phyloP scores from a whole-genome alignment of 345 rosid species.

The Isatis tinctoria region DNA sequence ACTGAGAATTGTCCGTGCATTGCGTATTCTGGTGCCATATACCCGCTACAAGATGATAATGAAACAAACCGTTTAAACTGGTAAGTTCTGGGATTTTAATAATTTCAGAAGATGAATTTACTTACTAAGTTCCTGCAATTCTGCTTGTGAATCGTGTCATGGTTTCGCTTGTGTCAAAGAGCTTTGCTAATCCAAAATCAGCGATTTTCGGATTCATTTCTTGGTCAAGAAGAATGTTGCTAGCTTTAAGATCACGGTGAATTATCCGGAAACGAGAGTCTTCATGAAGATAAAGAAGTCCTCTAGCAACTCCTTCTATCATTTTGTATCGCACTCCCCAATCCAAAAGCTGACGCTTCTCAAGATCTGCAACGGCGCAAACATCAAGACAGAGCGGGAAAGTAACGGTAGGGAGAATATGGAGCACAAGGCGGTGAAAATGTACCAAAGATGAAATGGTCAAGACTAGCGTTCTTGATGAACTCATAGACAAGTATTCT shows the following conservation, averaged over 20 bases:
- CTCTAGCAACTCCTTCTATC: constrained; percentile 31
- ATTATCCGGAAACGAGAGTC: constrained; percentile 51
- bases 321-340: constrained; percentile 28
- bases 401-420: neutral
- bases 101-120: neutral
- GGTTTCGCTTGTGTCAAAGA: constrained; percentile 33
- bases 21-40: constrained; percentile 34
- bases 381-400: neutral
- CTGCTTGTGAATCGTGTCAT: constrained; percentile 36
- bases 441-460: constrained; percentile 32
- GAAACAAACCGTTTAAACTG: neutral
- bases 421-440: neutral
- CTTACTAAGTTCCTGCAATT: constrained; percentile 51
- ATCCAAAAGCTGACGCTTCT: constrained; percentile 24
- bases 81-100: neutral
- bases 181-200: constrained; percentile 58
- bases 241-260: constrained; percentile 58
- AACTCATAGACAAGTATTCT: constrained; percentile 46
- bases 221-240: constrained; percentile 46
- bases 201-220: constrained; percentile 57
- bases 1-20: constrained; percentile 34
- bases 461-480: constrained; percentile 44
- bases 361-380: neutral
- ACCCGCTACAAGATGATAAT: constrained; percentile 16
- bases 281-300: constrained; percentile 39